Base-by-base conservation (phyloP, 441 rosid species). In the Mallotus japonicus region DNA sequence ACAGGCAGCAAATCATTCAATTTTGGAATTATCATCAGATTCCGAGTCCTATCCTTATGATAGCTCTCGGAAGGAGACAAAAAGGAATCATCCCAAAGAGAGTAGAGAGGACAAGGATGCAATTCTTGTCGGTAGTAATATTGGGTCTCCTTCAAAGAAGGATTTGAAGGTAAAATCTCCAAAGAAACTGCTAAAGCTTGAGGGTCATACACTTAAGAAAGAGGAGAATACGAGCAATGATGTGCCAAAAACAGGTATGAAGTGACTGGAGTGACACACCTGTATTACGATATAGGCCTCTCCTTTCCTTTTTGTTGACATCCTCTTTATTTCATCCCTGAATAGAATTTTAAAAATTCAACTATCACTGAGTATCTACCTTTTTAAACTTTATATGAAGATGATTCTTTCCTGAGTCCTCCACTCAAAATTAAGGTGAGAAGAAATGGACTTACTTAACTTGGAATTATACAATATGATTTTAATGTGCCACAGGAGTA, bases 11-110 rank as follows among this genome's bases (percentile, higher is more conserved):
- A 71, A 81, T 70, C 79, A 63, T 85, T 78, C 83, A 66, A 69
- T 87, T 58, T 88, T 47, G 84, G 68, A 79, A 53, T 53, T 89
- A 67, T 87, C 97, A 69, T 92, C 94, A 59, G 99, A 89, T 84
- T 87, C 96, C 22, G 97, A 92, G 83, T 82, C 87, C 69, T 76
- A 71, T 76, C 87, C 82, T 60, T 76, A 74, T 53, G 70, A 72
- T 82, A 71, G 71, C 68, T 70, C 67, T 24, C 15, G 9, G 70
- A 76, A 59, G 46, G 77, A 79, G 69, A 70, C 72, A 20, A 72
- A 78, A 82, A 47, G 73, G 65, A 62, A 76, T 76, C 55, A 68
- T 49, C 73, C 68, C 58, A 67, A 76, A 63, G 75, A 76, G 66
- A 78, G 75, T 44, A 83, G 68, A 71, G 77, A 78, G 63, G 86